Base-by-base conservation (phyloP, 2,329 filamentous ascomycete genomes). In the Colletotrichum sansevieriae region DNA sequence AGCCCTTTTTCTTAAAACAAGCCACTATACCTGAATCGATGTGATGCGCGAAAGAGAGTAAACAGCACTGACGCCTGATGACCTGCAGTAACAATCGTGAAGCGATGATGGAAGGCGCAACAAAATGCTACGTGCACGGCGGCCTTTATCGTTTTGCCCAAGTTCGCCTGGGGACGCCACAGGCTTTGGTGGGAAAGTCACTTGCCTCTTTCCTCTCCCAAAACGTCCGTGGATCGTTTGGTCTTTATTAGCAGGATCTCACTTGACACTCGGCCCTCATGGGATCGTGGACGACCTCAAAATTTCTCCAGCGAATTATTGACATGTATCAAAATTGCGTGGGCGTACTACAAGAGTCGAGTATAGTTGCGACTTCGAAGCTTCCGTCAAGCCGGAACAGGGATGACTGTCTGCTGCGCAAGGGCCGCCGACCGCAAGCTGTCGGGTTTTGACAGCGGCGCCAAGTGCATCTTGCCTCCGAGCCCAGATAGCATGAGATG, bases 21-120 rank as follows among this genome's bases (percentile, higher is more conserved):
- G 12, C 47, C n/a, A 20, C 22, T 9, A 37, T 20, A 22, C 37
- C 13, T 44, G 47, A 41, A 54, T 22, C 35, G 47, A 47, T 46
- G 39, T 20, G 46, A 39, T 29, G 51, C 25, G 15, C 13, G 7
- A 29, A 47, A 44, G 22, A 33, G 33, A 33, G 46, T 55, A 56
- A 60, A 68, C 47, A 33, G 54, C 33, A 71, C 78, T 79, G 73
- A 79, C 72, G 52, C 35, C 18, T 70, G 54, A 41, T 66, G 51
- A 49, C 25, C 29, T 44, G 13, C 64, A 83, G 81, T 83, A 35
- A 83, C 81, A 12, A 92, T 92, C 79, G 81, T 92, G 78, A 92
- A 92, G 81, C 88, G 89, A 83, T 92, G 83, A 85, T 71, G 67
- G 72, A 61, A 12, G 43, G 62, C 33, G 29, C 41, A 44, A 61